Conservation (phyloP, 257 asterid genomes). For the Leptodermis oblonga region DNA sequence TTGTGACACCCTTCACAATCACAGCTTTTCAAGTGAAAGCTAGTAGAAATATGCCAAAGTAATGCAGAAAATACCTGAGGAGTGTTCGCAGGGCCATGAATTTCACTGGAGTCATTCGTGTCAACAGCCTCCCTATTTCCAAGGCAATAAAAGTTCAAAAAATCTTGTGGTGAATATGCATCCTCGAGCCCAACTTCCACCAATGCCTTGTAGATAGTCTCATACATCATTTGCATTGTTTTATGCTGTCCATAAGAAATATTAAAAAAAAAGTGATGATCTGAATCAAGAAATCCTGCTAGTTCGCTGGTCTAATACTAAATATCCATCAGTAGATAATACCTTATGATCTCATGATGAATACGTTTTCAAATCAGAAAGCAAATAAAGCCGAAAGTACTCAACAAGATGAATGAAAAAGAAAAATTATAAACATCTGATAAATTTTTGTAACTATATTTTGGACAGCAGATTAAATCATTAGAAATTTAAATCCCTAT, state of each 20-base stretch:
- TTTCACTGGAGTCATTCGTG: conserved; percentile 30
- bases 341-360: background rate
- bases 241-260: conserved; percentile 52
- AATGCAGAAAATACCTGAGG: conserved; percentile 58
- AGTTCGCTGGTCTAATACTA: background rate
- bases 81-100: conserved; percentile 50
- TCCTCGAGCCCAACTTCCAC: conserved; percentile 94
- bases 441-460: background rate
- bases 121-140: conserved; percentile 79
- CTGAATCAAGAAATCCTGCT: background rate
- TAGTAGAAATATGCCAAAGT: background rate
- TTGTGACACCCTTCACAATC: background rate
- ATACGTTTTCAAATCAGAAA: background rate
- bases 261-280: background rate
- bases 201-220: conserved; percentile 85
- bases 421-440: background rate
- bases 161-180: conserved; percentile 79
- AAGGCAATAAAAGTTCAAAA: conserved; percentile 80
- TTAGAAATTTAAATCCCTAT: background rate
- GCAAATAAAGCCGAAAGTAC: background rate
- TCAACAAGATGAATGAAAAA: background rate
- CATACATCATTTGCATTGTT: conserved; percentile 99
- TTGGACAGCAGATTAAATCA: background rate
- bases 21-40: background rate
- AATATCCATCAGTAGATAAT: background rate